A percentile compares a stretch with the other conserved stretches of the same genome.
Conservation (phyloP, 2,329 filamentous ascomycete genomes). For the Scytalidium lignicola region DNA sequence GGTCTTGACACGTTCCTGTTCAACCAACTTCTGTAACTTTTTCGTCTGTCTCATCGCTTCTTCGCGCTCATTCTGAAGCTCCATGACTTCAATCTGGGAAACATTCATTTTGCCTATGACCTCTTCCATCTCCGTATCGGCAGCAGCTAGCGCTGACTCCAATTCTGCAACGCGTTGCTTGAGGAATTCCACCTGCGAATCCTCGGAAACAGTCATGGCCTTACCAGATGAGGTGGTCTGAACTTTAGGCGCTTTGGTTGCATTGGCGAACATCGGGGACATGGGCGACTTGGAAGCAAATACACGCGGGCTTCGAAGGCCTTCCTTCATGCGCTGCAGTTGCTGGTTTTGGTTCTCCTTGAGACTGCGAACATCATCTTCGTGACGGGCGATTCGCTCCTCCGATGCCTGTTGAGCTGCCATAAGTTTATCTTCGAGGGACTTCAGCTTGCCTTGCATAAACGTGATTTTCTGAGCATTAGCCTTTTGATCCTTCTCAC, state of each 20-base stretch:
- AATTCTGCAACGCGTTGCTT: conserved; percentile 77
- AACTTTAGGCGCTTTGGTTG: conserved; percentile 51
- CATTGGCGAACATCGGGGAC: conserved; percentile 54
- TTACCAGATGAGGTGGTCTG: conserved; percentile 40
- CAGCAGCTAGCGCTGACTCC: conserved; percentile 71
- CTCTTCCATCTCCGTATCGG: conserved; percentile 77
- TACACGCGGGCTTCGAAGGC: conserved; percentile 39
- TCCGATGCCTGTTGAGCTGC: conserved; percentile 82
- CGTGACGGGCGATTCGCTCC: conserved; percentile 74
- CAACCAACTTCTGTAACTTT: conserved; percentile 62
- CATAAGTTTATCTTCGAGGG: conserved; percentile 79
- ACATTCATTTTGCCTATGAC: conserved; percentile 77
- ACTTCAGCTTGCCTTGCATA: conserved; percentile 74
- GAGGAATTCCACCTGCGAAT: conserved; percentile 67
- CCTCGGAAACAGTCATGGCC: conserved; percentile 63
- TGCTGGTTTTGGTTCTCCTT: conserved; percentile 73
- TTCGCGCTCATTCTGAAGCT: conserved; percentile 70
- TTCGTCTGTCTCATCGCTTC: conserved; percentile 68
- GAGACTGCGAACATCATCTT: conserved; percentile 74
- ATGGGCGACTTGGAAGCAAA: conserved; percentile 56
- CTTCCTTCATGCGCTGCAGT: conserved; percentile 66
- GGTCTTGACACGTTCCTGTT: conserved; percentile 31
- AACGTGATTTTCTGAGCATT: conserved; percentile 79
- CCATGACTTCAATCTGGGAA: conserved; percentile 77
- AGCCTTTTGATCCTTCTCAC: conserved; percentile 75